phyloP scores from a whole-genome alignment of 176 grass and related monocot species.

The Oryza rufipogon region DNA sequence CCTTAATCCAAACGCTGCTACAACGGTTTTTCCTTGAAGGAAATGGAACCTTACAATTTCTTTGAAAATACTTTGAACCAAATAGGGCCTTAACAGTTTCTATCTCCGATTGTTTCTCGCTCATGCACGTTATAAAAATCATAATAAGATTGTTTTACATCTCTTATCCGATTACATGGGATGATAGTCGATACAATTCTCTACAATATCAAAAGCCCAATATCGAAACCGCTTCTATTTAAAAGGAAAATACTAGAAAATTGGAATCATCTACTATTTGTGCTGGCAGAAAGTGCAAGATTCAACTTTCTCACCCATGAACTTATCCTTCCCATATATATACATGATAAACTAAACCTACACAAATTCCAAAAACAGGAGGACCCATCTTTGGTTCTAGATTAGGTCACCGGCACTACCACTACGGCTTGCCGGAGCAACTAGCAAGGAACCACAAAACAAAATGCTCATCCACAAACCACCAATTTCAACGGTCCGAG shows the following conservation, averaged over 20 bases:
- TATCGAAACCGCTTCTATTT: neutral
- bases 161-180: neutral
- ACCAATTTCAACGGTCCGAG: constrained; percentile 18
- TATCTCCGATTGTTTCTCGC: neutral
- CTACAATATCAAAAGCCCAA: neutral
- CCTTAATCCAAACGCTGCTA: no score
- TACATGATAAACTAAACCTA: neutral
- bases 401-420: constrained; percentile 41
- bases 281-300: constrained; percentile 35
- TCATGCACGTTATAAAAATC: neutral
- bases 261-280: neutral
- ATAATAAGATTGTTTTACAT: neutral
- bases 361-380: neutral
- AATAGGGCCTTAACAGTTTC: no score
- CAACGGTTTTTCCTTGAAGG: no score
- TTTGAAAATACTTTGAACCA: no score
- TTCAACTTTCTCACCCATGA: constrained; percentile 29
- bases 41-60: no score
- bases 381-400: neutral
- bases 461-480: neutral
- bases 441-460: neutral
- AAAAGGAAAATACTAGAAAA: neutral
- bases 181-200: neutral
- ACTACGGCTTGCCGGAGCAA: constrained; percentile 49
- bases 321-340: neutral